These are phyloP conservation scores for Alternaria brassicae DNA, from an alignment of 2,329 filamentous ascomycete genomes.

Conservation along the genomic window DNA sequence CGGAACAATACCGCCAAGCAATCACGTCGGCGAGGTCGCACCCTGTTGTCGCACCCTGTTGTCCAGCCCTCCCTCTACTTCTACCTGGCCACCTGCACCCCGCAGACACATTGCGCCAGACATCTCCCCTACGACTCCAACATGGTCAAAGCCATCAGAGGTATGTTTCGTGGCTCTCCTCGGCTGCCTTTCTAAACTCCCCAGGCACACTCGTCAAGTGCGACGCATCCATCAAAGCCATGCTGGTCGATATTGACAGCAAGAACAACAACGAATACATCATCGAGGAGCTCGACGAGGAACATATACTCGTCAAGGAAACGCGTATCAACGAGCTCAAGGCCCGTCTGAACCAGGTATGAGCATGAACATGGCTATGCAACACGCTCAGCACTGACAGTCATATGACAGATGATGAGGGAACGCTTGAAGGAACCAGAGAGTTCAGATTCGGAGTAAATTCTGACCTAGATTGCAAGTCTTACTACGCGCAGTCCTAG, in stretches of 20 bases:
- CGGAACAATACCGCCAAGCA: conserved; percentile 21
- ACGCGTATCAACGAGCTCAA: conserved; percentile 74
- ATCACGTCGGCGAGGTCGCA: conserved; percentile 25
- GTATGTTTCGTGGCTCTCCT: conserved; percentile 41
- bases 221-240: conserved; percentile 87
- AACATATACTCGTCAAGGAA: conserved; percentile 76
- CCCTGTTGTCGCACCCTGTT: conserved; percentile 44
- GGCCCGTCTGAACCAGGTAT: conserved; percentile 70
- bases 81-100: conserved; percentile 13
- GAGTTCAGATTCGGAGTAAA: conserved; percentile 45
- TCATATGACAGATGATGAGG: conserved; percentile 43
- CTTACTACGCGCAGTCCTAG: rapidly evolving
- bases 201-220: conserved; percentile 77
- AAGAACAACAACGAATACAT: conserved; percentile 73
- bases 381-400: conserved; percentile 7
- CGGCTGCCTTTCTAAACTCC: conserved; percentile 3
- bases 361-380: conserved; percentile 8
- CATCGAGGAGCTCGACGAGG: conserved; percentile 80
- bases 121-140: conserved; percentile 22
- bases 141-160: conserved; percentile 67
- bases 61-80: conserved; percentile 12
- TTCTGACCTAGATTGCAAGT: neutral
- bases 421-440: conserved; percentile 48
- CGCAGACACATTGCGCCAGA: conserved; percentile 4
- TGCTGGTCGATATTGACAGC: conserved; percentile 78